These are phyloP conservation scores for Fusarium miscanthi DNA, from an alignment of 2,329 filamentous ascomycete species.

Conservation along the genomic window DNA sequence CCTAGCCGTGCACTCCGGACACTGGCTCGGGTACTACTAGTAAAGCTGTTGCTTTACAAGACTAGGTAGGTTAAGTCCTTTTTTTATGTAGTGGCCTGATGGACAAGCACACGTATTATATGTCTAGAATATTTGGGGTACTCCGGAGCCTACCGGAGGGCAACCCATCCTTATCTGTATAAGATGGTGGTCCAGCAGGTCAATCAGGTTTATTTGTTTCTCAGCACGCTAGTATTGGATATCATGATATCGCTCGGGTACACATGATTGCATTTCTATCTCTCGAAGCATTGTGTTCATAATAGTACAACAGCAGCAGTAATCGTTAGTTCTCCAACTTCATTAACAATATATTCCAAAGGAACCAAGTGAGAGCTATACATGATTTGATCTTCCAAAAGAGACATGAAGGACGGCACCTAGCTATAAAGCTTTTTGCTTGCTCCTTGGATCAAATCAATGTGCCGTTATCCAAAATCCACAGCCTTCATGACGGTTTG, in stretches of 20 bases:
- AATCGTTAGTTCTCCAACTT: constrained; percentile 5
- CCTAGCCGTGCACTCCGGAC: neutral
- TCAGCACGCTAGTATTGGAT: neutral
- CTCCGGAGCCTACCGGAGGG: neutral
- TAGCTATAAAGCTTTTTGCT: constrained; percentile 30
- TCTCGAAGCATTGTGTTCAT: neutral
- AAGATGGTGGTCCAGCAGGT: neutral
- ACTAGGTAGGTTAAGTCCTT: neutral
- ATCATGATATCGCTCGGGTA: neutral
- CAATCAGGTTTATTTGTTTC: neutral
- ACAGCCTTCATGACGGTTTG: constrained; percentile 16
- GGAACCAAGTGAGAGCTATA: neutral
- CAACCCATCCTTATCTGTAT: neutral
- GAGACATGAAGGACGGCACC: constrained; percentile 6
- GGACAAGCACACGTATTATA: neutral
- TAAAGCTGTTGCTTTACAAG: neutral
- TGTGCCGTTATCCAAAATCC: constrained; percentile 33
- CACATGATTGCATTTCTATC: neutral
- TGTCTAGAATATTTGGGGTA: neutral
- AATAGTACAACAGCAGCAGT: constrained; percentile 4
- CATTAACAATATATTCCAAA: neutral
- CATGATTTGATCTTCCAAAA: constrained; percentile 1
- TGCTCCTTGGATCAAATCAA: constrained; percentile 22
- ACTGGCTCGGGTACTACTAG: neutral
- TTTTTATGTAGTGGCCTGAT: neutral